Evolutionary conservation across 345 rosid species (phyloP).

Genomic region (Acer saccharum): DNA sequence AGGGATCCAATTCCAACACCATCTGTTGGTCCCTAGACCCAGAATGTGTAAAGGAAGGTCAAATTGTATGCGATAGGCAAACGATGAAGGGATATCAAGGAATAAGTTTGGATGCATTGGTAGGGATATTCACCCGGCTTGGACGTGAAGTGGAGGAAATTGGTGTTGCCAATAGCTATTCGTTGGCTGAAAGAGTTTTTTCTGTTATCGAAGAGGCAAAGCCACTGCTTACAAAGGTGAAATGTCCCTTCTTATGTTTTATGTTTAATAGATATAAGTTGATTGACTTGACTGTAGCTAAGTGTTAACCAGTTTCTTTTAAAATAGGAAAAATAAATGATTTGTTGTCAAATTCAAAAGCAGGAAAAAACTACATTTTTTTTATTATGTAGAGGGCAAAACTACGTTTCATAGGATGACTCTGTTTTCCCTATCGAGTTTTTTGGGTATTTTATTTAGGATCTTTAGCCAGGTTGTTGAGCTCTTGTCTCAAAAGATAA

Average conservation of each 20-base stretch:
- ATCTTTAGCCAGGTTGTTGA: background rate
- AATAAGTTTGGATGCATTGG: constrained; percentile 88
- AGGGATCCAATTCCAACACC: constrained; percentile 85
- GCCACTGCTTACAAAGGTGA: constrained; percentile 87
- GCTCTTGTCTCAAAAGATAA: background rate
- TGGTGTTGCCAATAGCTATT: constrained; percentile 66
- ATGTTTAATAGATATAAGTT: background rate
- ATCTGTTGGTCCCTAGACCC: constrained; percentile 75
- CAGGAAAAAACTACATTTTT: too few species aligned
- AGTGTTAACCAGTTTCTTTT: background rate
- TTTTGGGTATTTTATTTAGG: background rate
- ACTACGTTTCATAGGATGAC: background rate
- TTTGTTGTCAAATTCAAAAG: background rate
- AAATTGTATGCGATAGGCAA: constrained; percentile 88
- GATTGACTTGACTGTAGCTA: background rate
- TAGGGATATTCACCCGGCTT: constrained; percentile 86
- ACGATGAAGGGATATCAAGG: constrained; percentile 87
- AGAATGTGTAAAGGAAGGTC: constrained; percentile 80
- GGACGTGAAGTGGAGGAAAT: constrained; percentile 85
- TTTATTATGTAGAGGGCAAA: background rate
- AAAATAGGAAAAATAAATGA: background rate
- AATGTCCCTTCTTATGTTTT: constrained; percentile 26
- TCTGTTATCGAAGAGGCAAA: constrained; percentile 84
- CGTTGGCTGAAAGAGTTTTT: constrained; percentile 74
- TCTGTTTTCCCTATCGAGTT: background rate